Conservation (phyloP, 2,329 filamentous ascomycete genomes). For the Monosporascus sp. region DNA sequence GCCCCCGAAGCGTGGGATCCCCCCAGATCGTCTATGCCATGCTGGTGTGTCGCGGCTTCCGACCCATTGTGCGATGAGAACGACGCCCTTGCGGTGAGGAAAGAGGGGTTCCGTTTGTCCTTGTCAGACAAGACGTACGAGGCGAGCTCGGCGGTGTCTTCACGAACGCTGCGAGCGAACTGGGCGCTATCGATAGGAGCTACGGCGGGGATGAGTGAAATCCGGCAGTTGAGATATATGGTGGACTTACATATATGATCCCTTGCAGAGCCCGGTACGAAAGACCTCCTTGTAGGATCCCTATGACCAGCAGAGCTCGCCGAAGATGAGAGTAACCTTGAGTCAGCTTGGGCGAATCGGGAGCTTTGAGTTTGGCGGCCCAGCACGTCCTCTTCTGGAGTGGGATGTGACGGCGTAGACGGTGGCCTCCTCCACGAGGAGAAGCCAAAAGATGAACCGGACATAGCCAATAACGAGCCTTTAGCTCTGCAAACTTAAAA, state of each 20-base stretch:
- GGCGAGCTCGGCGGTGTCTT: constrained; percentile 82
- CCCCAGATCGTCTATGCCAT: constrained; percentile 18
- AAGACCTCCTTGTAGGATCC: constrained; percentile 66
- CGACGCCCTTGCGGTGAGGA: constrained; percentile 36
- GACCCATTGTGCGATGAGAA: constrained; percentile 24
- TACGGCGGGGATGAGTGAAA: constrained; percentile 21
- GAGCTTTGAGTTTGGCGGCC: constrained; percentile 15
- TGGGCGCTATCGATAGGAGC: constrained; percentile 61
- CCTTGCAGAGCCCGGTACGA: constrained; percentile 61
- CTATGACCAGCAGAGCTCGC: constrained; percentile 39
- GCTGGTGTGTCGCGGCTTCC: constrained; percentile 20
- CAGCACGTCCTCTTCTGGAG: constrained; percentile 23
- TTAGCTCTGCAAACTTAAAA: constrained; percentile 3
- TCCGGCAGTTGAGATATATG: background rate
- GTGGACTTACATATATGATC: constrained; percentile 48
- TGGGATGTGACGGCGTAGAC: constrained; percentile 26
- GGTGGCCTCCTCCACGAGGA: constrained; percentile 41
- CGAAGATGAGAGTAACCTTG: constrained; percentile 27
- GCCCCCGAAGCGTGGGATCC: constrained; percentile 9
- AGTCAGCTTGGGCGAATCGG: constrained; percentile 12
- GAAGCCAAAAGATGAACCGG: constrained; percentile 40
- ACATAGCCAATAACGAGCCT: constrained; percentile 32
- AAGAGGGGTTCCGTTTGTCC: constrained; percentile 36
- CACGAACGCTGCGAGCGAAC: constrained; percentile 72
- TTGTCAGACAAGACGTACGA: constrained; percentile 71